Conservation (phyloP, 768 basidiomycete genomes). For the Fistulinella prunicolor region DNA sequence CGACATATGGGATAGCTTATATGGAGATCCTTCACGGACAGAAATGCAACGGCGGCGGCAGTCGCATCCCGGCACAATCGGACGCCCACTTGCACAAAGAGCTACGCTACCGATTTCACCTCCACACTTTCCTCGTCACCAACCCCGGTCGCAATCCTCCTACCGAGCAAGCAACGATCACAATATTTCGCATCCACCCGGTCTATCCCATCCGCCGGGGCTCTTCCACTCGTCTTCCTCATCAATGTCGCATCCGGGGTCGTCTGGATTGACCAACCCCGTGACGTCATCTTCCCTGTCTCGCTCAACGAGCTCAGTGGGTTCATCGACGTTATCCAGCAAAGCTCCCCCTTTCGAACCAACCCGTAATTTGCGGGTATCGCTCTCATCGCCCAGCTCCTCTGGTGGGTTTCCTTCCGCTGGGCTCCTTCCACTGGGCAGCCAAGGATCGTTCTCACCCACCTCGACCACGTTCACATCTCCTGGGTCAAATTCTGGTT, state of each 20-base stretch:
- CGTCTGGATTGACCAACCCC: conserved; percentile 13
- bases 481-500: conserved; percentile 8
- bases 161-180: conserved; percentile 22
- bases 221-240: conserved; percentile 11
- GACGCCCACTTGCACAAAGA: conserved; percentile 19
- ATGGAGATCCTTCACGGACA: conserved; percentile 14
- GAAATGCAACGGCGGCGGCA: conserved; percentile 24
- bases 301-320: conserved; percentile 27
- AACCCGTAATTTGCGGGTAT: conserved; percentile 25
- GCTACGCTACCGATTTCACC: conserved; percentile 23
- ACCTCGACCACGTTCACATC: conserved; percentile 13
- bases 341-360: conserved; percentile 57
- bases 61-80: conserved; percentile 30
- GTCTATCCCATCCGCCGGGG: conserved; percentile 15
- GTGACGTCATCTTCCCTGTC: conserved; percentile 23
- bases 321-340: conserved; percentile 47
- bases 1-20: conserved; percentile 14
- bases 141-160: conserved; percentile 24
- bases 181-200: conserved; percentile 10
- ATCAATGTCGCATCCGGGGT: conserved; percentile 16
- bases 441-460: conserved; percentile 18
- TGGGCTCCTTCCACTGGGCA: conserved; percentile 9
- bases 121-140: conserved; percentile 26
- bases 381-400: conserved; percentile 20
- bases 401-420: conserved; percentile 14